A percentile compares a stretch with the other conserved stretches of the same genome.
Conservation (phyloP, 2,329 filamentous ascomycete species). For the Tolypocladium paradoxum region DNA sequence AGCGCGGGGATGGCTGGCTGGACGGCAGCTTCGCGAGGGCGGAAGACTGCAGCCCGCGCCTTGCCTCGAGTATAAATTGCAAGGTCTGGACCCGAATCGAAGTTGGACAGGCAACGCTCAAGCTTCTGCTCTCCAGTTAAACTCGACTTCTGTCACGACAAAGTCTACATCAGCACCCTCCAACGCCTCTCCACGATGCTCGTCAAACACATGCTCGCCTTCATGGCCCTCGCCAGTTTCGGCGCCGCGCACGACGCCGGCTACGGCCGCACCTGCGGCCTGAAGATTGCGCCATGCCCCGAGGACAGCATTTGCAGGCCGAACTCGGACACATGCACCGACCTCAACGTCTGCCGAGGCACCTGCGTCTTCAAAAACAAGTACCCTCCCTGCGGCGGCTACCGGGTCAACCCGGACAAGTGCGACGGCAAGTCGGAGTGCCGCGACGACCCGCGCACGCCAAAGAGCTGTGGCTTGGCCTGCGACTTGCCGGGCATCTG, state of each 20-base stretch:
- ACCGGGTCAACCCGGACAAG: conserved; percentile 9
- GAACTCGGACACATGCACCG: conserved; percentile 9
- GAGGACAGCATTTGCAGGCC: conserved; percentile 15
- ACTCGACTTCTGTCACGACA: not conserved
- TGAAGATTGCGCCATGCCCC: conserved; percentile 18
- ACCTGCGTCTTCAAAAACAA: conserved; percentile 16
- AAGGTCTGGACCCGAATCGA: no score
- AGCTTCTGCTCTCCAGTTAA: not conserved
- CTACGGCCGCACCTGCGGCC: conserved; percentile 13
- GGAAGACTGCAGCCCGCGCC: no score
- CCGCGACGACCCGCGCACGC: conserved; percentile 21
- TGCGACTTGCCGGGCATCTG: conserved; percentile 25
- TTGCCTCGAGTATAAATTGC: no score
- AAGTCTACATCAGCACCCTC: not conserved
- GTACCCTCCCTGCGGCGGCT: conserved; percentile 23
- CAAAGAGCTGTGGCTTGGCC: conserved; percentile 20
- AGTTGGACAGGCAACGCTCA: no score
- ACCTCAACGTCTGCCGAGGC: conserved; percentile 17
- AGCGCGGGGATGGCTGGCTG: no score
- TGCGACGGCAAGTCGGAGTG: conserved; percentile 17
- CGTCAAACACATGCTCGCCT: conserved; percentile 9
- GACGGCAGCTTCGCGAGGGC: no score
- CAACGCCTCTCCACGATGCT: conserved; percentile 10
- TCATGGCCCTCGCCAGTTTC: conserved; percentile 7
- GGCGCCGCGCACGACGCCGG: conserved; percentile 6